Base-by-base conservation (phyloP, 176 grass and related monocot species). In the Echinochloa phyllopogon region DNA sequence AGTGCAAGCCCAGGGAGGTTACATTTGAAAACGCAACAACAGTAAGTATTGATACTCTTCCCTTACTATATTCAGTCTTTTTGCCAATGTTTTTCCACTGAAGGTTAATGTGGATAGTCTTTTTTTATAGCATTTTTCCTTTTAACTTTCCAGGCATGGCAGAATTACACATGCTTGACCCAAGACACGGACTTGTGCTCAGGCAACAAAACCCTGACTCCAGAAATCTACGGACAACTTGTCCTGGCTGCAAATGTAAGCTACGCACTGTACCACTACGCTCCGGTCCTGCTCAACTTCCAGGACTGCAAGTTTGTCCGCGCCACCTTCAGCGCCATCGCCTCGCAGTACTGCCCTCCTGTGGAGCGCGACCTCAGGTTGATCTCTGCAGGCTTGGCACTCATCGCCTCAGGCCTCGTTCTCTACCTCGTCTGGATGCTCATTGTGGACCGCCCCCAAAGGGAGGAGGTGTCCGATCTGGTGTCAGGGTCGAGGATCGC, bases 291-390 rank as follows among this genome's bases (percentile, higher is more conserved):
- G 51, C 93, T 96, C 47, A 95, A 87, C 41, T 86, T 98, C 53
- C 93, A 95, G 84, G 89, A 98, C 79, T 95, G 96, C 96, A 94
- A 92, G 84, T 98, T 98, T 8, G 96, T 98, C 14, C 91, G 91
- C 0, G 86, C 83, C 55, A 94, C 93, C 8, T 94, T 98, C 87
- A 90, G 74, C 76, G 18, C 83, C 49, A 92, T 98, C 41, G 87
- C 89, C 4, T 83, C 25, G 0, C 69, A 83, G 36, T 98, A 94
- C 51, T 95, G 93, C 72, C 91, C 93, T 12, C 69, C 61, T 14
- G 72, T 98, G 6, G 88, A 85, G 66, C 65, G 27, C 0, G 84
- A 92, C 80, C 89, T 98, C 27, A 63, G 80, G 50, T 48, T 98
- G 11, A 78, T 95, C 56, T 89, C 87, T 0, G 78, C 41, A 0